phyloP scores from a whole-genome alignment of 768 basidiomycete species.

The Lepiota venenata region DNA sequence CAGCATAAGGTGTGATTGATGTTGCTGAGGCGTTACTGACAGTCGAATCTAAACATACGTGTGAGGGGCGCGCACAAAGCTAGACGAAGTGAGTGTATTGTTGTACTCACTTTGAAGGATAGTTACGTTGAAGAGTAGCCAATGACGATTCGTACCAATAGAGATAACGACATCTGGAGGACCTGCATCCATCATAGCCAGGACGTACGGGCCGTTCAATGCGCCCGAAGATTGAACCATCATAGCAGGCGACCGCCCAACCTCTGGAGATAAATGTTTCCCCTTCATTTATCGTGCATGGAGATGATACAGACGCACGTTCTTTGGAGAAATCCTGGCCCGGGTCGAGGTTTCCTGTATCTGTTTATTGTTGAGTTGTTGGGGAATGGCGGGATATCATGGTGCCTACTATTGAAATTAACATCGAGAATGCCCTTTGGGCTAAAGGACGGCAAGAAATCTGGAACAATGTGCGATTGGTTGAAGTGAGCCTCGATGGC shows the following conservation, averaged over 20 bases:
- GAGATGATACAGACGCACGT: constrained; percentile 37
- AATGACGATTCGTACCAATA: constrained; percentile 68
- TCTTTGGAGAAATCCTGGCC: constrained; percentile 56
- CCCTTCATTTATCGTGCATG: not conserved
- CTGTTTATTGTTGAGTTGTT: constrained; percentile 23
- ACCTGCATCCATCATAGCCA: constrained; percentile 69
- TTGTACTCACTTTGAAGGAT: constrained; percentile 37
- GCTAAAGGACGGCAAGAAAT: constrained; percentile 51
- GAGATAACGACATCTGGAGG: constrained; percentile 44
- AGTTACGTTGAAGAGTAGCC: constrained; percentile 67
- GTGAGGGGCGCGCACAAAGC: not conserved
- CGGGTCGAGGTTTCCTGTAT: constrained; percentile 45
- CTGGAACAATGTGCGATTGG: constrained; percentile 57
- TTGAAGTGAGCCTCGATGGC: constrained; percentile 68
- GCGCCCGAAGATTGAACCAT: constrained; percentile 35
- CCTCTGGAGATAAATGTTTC: constrained; percentile 38
- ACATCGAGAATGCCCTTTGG: constrained; percentile 55
- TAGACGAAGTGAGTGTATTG: not conserved
- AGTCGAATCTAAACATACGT: constrained; percentile 22
- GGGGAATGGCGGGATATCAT: too few species aligned
- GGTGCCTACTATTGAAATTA: constrained; percentile 24
- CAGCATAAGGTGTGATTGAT: constrained; percentile 62
- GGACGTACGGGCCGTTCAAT: constrained; percentile 54
- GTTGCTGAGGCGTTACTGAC: constrained; percentile 41
- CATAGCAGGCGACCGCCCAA: constrained; percentile 48